These are phyloP conservation scores for Periglandula ipomoeae DNA, from an alignment of 2,329 filamentous ascomycete species.

Conservation along the genomic window DNA sequence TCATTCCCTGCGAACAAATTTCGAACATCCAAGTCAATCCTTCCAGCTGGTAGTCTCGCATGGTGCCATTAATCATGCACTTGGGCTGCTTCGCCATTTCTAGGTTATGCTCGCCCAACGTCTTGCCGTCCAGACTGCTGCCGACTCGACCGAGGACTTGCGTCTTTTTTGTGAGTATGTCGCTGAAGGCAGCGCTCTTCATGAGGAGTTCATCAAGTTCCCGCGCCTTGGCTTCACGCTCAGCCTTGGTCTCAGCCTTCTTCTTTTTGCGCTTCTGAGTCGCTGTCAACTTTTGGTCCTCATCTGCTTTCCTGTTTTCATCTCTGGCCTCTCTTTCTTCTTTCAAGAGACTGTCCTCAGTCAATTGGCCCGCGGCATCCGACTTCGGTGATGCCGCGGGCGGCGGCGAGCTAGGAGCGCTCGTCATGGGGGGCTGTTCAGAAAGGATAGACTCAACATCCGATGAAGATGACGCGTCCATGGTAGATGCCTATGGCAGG, in stretches of 20 bases:
- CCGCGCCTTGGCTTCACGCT: conserved; percentile 48
- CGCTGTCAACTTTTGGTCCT: conserved; percentile 30
- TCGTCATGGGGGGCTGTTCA: conserved; percentile 21
- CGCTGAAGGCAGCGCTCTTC: conserved; percentile 52
- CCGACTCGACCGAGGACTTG: conserved; percentile 54
- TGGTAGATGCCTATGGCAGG: conserved; percentile 8
- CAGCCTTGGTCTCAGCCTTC: conserved; percentile 41
- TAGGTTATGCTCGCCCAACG: conserved; percentile 56
- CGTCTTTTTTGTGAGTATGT: conserved; percentile 55
- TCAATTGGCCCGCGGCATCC: conserved; percentile 10
- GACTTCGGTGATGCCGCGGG: conserved; percentile 13
- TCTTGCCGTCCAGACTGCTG: conserved; percentile 49
- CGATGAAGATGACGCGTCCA: conserved; percentile 22
- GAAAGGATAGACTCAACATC: conserved; percentile 23
- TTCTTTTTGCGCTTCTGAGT: conserved; percentile 33
- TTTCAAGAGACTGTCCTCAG: conserved; percentile 21
- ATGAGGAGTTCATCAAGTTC: conserved; percentile 50
- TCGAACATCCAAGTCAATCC: conserved; percentile 95
- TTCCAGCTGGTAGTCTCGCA: conserved; percentile 91
- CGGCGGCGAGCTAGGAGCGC: conserved; percentile 29
- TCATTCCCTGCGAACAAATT: conserved; percentile 69
- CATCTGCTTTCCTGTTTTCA: conserved; percentile 39
- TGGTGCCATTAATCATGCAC: conserved; percentile 75
- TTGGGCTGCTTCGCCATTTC: conserved; percentile 78
- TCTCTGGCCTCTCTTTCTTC: conserved; percentile 27